phyloP scores from a whole-genome alignment of 2,329 filamentous ascomycete genomes.

The Clarireedia paspali region DNA sequence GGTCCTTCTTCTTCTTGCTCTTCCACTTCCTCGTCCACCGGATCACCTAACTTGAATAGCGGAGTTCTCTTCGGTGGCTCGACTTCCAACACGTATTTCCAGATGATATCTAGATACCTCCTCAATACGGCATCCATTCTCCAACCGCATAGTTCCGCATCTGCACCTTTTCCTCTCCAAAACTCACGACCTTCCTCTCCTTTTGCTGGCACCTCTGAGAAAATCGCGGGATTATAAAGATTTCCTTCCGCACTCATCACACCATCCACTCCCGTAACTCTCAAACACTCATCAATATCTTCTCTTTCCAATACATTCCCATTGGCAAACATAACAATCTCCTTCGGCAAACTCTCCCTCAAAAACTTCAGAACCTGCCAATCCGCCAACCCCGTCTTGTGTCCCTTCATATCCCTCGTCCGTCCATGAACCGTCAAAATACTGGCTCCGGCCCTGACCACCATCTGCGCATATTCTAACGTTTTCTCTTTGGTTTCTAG shows the following conservation, averaged over 20 bases:
- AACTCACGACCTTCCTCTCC: slow-evolving; percentile 71
- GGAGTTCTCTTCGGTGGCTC: slow-evolving; percentile 60
- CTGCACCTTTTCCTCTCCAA: slow-evolving; percentile 52
- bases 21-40: slow-evolving; percentile 35
- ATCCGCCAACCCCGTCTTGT: slow-evolving; percentile 87
- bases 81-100: slow-evolving; percentile 63
- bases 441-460: slow-evolving; percentile 80
- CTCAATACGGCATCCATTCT: slow-evolving; percentile 81
- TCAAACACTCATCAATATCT: slow-evolving; percentile 71
- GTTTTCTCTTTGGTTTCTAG: slow-evolving; percentile 82
- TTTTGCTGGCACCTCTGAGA: slow-evolving; percentile 56
- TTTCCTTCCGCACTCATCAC: slow-evolving; percentile 97
- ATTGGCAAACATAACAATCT: slow-evolving; percentile 94
- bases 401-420: slow-evolving; percentile 85
- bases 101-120: slow-evolving; percentile 84
- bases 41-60: slow-evolving; percentile 57
- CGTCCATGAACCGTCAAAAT: slow-evolving; percentile 91
- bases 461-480: slow-evolving; percentile 79
- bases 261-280: slow-evolving; percentile 79
- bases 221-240: slow-evolving; percentile 83
- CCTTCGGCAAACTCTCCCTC: slow-evolving; percentile 71
- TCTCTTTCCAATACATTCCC: slow-evolving; percentile 80
- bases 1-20: slow-evolving; percentile 22
- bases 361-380: slow-evolving; percentile 81
- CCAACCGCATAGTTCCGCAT: slow-evolving; percentile 69